A percentile compares a stretch with the other conserved stretches of the same genome.
phyloP scores from a whole-genome alignment of 208 protist species.

The Herpetomonas samuelpessoai region DNA sequence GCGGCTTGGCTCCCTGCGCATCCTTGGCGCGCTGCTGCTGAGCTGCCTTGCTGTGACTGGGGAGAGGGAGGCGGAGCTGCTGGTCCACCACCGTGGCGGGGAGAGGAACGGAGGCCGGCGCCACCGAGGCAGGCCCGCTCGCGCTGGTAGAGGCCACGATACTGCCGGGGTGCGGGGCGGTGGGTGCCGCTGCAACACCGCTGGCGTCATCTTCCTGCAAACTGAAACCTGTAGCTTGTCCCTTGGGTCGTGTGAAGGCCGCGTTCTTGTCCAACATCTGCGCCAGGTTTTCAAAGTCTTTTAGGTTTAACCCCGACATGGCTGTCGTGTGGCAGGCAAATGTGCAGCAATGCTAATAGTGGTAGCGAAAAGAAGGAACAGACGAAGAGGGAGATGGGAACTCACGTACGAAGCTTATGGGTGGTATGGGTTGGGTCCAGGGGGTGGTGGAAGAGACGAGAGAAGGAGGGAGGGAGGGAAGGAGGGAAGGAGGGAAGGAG shows the following conservation, averaged over 20 bases:
- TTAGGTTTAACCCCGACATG: slow-evolving; percentile 26
- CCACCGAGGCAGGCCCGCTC: slow-evolving; percentile 4
- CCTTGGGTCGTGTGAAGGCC: slow-evolving; percentile 54
- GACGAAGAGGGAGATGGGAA: no score
- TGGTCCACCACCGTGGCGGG: slow-evolving; percentile 75
- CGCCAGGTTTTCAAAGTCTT: slow-evolving; percentile 55
- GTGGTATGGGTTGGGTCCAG: no score
- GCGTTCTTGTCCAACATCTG: slow-evolving; percentile 75
- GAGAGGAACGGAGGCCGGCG: slow-evolving; percentile 52
- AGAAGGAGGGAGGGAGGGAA: no score
- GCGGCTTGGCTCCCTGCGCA: slow-evolving; percentile 14
- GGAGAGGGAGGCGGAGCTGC: slow-evolving; percentile 64
- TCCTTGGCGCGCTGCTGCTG: slow-evolving; percentile 14
- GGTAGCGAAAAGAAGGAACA: slow-evolving; percentile 10
- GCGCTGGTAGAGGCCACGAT: background rate
- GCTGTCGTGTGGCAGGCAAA: background rate
- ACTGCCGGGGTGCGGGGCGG: background rate
- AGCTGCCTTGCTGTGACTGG: slow-evolving; percentile 58
- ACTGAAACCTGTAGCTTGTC: slow-evolving; percentile 72
- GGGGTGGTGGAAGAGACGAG: no score
- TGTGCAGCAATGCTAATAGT: no score
- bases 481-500: no score
- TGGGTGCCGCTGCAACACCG: background rate
- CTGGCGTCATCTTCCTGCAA: slow-evolving; percentile 21
- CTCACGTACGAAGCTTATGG: no score